Conservation (phyloP, 805 yeast species). For the Candida sphagnicola region DNA sequence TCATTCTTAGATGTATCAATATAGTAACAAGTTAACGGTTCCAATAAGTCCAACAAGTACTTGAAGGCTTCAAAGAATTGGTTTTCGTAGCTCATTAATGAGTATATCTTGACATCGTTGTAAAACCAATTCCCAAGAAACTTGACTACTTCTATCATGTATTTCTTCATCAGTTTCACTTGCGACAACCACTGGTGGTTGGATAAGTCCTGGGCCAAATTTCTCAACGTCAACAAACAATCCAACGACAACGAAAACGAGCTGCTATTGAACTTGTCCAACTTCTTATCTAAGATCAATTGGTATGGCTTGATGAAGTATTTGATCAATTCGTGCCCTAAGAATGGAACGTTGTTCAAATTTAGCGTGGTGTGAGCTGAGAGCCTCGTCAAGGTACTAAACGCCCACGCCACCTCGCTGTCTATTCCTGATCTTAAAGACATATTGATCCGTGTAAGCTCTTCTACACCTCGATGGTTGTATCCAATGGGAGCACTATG, state of each 20-base stretch:
- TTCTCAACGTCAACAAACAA: constrained; percentile 68
- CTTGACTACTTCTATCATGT: constrained; percentile 43
- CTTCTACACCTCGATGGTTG: constrained; percentile 55
- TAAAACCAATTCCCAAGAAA: constrained; percentile 33
- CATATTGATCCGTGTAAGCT: constrained; percentile 63
- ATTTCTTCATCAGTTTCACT: constrained; percentile 43
- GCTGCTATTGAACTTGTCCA: constrained; percentile 13
- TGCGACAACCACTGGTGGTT: constrained; percentile 76
- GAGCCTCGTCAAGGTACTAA: constrained; percentile 49
- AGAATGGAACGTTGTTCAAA: constrained; percentile 39
- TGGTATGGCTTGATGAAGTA: constrained; percentile 34
- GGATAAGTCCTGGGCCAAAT: constrained; percentile 76
- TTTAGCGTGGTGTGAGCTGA: constrained; percentile 47
- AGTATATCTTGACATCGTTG: constrained; percentile 12
- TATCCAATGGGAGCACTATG: constrained; percentile 17
- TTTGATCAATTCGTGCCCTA: constrained; percentile 39
- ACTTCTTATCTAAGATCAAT: constrained; percentile 15
- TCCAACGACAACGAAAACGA: constrained; percentile 29
- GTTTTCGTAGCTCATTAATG: constrained; percentile 21
- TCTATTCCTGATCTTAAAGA: constrained; percentile 62
- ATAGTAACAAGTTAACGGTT: constrained; percentile 77
- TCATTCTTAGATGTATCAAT: constrained; percentile 73
- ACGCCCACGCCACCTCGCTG: constrained; percentile 70
- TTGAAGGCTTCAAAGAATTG: constrained; percentile 55
- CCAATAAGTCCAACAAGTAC: constrained; percentile 75